Evolutionary conservation across 192 early-diverging fungal species (phyloP).

Genomic region (Coemansia sp.): DNA sequence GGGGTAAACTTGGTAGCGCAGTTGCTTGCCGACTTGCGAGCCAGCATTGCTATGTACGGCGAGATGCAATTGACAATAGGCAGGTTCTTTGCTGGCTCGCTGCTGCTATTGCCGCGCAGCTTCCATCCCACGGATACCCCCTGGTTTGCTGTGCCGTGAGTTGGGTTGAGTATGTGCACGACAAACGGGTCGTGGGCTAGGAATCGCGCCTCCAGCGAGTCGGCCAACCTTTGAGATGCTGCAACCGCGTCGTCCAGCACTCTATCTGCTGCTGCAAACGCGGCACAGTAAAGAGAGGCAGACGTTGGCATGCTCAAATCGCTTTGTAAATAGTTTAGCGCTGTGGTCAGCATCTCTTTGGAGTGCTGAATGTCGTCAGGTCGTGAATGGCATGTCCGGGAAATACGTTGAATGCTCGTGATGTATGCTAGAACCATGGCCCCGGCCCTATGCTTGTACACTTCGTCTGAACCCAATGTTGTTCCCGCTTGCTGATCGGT

Average conservation of each 20-base stretch:
- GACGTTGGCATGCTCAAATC: conserved; percentile 8
- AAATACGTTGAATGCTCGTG: not conserved
- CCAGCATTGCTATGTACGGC: conserved; percentile 18
- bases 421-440: conserved; percentile 7
- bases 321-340: not conserved
- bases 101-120: not conserved
- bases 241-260: not conserved
- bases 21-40: not conserved
- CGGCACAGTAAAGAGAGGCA: conserved; percentile 10
- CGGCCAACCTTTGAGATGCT: not conserved
- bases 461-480: no score
- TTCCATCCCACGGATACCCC: conserved; percentile 3
- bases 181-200: conserved; percentile 1
- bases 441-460: not conserved
- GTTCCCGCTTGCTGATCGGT: no score
- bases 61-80: conserved; percentile 4
- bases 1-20: no score
- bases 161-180: not conserved
- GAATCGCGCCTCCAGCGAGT: conserved; percentile 6
- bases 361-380: not conserved
- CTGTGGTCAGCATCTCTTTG: not conserved
- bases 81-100: not conserved
- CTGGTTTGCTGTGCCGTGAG: not conserved
- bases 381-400: not conserved
- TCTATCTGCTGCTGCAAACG: conserved; percentile 9